Base-by-base conservation (phyloP, 2,329 filamentous ascomycete genomes). In the Pezicula neosporulosa region DNA sequence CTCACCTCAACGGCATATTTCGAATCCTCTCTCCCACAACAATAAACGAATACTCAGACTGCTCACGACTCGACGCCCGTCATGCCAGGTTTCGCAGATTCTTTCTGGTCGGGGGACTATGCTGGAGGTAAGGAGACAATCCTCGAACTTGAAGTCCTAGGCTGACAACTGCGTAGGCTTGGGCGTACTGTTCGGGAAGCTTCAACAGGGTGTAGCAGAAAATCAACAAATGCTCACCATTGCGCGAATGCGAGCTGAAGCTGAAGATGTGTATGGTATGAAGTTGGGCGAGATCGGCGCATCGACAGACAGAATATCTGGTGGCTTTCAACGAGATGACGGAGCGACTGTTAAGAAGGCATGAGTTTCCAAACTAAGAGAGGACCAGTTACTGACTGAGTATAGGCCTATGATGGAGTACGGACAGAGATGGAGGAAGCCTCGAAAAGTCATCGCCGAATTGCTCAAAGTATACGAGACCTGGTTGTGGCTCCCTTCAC, bases 71-170 rank as follows among this genome's bases (percentile, higher is more conserved):
- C 30, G 30, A 33, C 30, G n/a, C 37, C 50, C 66, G 83, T 71
- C 68, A 93, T 93, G 89, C 87, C 89, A 62, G 83, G 89, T 64
- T 97, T 99, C 73, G 86, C 91, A 62, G 90, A 93, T 74, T 96
- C 92, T 47, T 97, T 99, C 76, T 99, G 94, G 94, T 96, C 94
- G 56, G 83, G 84, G 68, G 94, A 99, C 80, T 97, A 97, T 79
- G 93, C 93, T 69, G 91, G 89, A 77, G 92, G 88, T 89, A 75
- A 69, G 80, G 66, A 53, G 37, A 49, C 44, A 24, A 18, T 4
- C 21, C 47, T 6, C n/a, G 19, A 36, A 51, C 16, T 30, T 10
- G 16, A 38, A 7, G 3, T 15, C 15, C 16, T n/a, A 10, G 19
- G 39, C 35, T 48, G 38, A 48, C 36, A 21, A 33, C 16, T n/a